Evolutionary conservation across 805 yeast species (phyloP), one percentile per base, ranked within the genome.

Genomic region (Pichia cephalocereana): DNA sequence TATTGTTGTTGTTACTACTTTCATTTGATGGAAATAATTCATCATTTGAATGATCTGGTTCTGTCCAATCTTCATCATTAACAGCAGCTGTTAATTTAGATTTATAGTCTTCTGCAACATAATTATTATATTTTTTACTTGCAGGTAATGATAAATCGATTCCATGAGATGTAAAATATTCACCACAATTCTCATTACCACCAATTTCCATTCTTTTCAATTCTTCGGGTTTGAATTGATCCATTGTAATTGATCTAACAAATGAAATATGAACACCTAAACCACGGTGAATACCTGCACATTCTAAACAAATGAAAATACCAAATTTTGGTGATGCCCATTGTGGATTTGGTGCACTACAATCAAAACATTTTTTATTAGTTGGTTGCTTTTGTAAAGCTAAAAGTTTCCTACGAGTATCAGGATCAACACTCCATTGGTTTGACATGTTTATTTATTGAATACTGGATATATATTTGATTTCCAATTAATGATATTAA

Each of bases 311-410:
- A 62, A 93, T 91, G 68, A 90, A 93, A 52, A 93, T 86, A 51
- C 99, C 99, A 68, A 91, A 89, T 67, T 93, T 93, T 37, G 98
- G 98, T 14, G 96, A 88, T 2, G 98, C 97, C 99, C 99, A 93
- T 66, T 93, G 99, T 10, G 99, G 99, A 64, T 90, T 91, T 50
- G 96, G 96, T 1, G 97, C 95, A 38, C 71, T 75, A 68, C 99
- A 93, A 65, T 93, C 99, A 65, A 88, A 84, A 68, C 99, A 93
- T 65, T 79, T 82, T 70, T 84, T 88, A 71, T 89, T 88, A 14
- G 72, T 83, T 28, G 91, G 95, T 43, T 72, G 71, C 63, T 88
- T 88, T 62, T 91, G 98, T 52, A 91, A 69, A 40, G 80, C 80
- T 56, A 80, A 60, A 39, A 86, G 72, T 63, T 83, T 81, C 62